Conservation (phyloP, 1,139 yeast genomes). For the Candida pseudoviswanathii region DNA sequence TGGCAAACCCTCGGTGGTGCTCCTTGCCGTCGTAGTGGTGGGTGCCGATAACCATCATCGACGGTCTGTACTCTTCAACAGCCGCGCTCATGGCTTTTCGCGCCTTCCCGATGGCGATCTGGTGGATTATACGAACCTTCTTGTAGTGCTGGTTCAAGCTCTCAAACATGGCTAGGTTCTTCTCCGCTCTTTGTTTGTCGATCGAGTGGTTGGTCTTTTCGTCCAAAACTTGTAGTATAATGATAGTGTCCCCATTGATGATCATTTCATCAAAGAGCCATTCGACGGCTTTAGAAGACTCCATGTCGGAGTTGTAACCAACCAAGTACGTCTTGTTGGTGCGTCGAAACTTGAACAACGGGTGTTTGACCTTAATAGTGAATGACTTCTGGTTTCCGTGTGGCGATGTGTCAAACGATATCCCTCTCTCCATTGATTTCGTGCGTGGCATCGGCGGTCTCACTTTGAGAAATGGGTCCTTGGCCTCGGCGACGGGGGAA, state of each 20-base stretch:
- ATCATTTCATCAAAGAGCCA: slow-evolving; percentile 70
- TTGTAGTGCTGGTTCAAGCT: slow-evolving; percentile 48
- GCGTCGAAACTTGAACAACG: slow-evolving; percentile 54
- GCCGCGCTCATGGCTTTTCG: slow-evolving; percentile 56
- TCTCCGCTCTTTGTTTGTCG: slow-evolving; percentile 35
- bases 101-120: slow-evolving; percentile 64
- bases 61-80: slow-evolving; percentile 63
- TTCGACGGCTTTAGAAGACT: slow-evolving; percentile 59
- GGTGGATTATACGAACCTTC: slow-evolving; percentile 57
- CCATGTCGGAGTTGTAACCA: slow-evolving; percentile 60
- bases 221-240: slow-evolving; percentile 62
- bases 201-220: slow-evolving; percentile 32
- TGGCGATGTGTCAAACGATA: slow-evolving; percentile 54
- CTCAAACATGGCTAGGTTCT: slow-evolving; percentile 44
- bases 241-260: slow-evolving; percentile 64
- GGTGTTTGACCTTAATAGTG: slow-evolving; percentile 58
- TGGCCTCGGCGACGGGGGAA: not conserved
- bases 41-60: slow-evolving; percentile 66
- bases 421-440: slow-evolving; percentile 36
- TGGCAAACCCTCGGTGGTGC: slow-evolving; percentile 44
- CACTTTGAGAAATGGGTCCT: slow-evolving; percentile 4
- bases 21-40: slow-evolving; percentile 38
- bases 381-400: slow-evolving; percentile 46
- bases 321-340: slow-evolving; percentile 63
- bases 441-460: slow-evolving; percentile 11